Base-by-base conservation (phyloP, 2,329 filamentous ascomycete genomes). In the Paraphoma chrysanthemicola region DNA sequence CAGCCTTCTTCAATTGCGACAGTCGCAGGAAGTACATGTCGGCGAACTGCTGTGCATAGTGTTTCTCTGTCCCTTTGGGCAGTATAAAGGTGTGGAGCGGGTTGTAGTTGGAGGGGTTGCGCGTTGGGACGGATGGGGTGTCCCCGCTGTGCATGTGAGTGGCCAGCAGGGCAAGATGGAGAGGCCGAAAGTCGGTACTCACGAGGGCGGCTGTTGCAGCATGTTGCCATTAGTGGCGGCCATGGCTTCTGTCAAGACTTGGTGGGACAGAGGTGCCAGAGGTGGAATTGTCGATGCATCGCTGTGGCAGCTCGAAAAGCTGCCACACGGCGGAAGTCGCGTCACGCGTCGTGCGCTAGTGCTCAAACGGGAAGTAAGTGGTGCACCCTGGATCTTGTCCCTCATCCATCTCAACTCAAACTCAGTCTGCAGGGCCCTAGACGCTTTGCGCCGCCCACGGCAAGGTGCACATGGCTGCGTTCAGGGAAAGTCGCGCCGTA, bases 11-110 rank as follows among this genome's bases (percentile, higher is more conserved):
- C 75, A 99, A 86, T 78, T 91, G 90, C 38, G 92, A 88, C 23
- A 99, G 85, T 11, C 95, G 90, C 67, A 97, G 77, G 74, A 97
- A 99, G 83, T 99, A 99, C 87, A 98, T 94, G 78, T 99, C 95
- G 60, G 90, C 92, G 85, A 91, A 99, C 79, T 99, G 95, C 76
- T 98, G 95, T 75, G 93, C 84, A 76, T 98, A 99, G 52, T 93
- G 90, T 59, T 83, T 82, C 36, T 82, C 78, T 42, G 82, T 77
- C 28, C 85, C 85, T 61, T 82, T 89, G 23, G 90, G 85, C 9
- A 98, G 86, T 47, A 81, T 81, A 77, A 93, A 98, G 7, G 88
- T 90, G 52, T 87, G 80, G 29, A 96, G 83, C 0, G 94, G 88
- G 54, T 87, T 89, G 81, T 97, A 98, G 53, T 78, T 68, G 3